phyloP scores from a whole-genome alignment of 1,139 yeast genomes.

The Diutina rugosa region DNA sequence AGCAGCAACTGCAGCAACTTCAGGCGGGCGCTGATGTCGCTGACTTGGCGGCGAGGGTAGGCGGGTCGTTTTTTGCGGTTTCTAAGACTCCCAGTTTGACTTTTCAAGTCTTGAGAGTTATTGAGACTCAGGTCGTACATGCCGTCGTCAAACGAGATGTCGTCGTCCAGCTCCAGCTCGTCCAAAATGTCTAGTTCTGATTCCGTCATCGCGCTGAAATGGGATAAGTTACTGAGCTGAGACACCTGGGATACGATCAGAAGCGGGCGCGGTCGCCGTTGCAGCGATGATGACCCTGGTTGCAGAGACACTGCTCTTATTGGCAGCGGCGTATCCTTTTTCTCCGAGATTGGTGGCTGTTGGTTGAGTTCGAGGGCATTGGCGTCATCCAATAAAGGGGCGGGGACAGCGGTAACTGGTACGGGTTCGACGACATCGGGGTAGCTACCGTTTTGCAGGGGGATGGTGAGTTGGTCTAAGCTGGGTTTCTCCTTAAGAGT shows the following conservation, averaged over 20 bases:
- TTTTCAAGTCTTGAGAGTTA: slow-evolving; percentile 5
- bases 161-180: slow-evolving; percentile 34
- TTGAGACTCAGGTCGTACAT: slow-evolving; percentile 11
- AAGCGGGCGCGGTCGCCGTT: slow-evolving; percentile 36
- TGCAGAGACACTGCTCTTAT: background rate
- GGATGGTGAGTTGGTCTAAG: background rate
- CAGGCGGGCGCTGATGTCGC: background rate
- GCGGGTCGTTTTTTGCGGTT: background rate
- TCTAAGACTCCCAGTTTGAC: background rate
- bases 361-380: background rate
- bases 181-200: slow-evolving; percentile 29
- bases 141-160: slow-evolving; percentile 14
- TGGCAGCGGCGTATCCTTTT: background rate
- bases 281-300: background rate
- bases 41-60: background rate
- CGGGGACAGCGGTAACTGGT: background rate
- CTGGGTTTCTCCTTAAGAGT: slow-evolving; percentile 1
- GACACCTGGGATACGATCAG: slow-evolving; percentile 58
- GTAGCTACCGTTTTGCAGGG: background rate
- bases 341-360: background rate
- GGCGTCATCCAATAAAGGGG: background rate
- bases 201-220: slow-evolving; percentile 38
- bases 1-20: background rate
- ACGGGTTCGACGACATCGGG: slow-evolving; percentile 1
- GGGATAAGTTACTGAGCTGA: slow-evolving; percentile 41